Evolutionary conservation across 805 yeast species (phyloP), one percentile per base, ranked within the genome.

Genomic region (Yarrowia sp.): DNA sequence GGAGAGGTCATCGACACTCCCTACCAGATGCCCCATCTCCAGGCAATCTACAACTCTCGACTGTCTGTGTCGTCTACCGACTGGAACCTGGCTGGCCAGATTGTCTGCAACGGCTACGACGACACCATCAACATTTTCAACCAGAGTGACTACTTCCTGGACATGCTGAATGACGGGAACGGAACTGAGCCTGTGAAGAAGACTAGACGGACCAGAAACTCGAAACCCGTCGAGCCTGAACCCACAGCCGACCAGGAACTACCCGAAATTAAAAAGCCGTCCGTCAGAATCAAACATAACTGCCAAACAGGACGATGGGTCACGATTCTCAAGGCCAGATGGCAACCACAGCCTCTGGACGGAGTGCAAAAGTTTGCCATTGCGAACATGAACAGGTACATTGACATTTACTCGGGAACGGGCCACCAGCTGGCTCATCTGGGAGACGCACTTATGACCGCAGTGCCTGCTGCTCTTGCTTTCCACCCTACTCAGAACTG

Each of bases 281-380:
- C 82, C 38, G 83, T 85, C 36, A 85, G 86, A 10, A 82, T 94
- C 63, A 85, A 85, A 69, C 99, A 95, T 76, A 95, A 95, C 75
- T 95, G 99, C 79, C 97, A 94, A 77, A 90, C 97, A 0, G 99
- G 99, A 0, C 82, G 97, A 72, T 94, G 99, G 99, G 97, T 95
- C 0, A 88, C 97, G 0, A 94, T 94, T 58, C 80, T 94, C 69
- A 92, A 94, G 73, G 87, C 97, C 0, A 84, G 87, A 74, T 94
- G 98, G 96, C 98, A 95, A 70, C 77, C 79, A 1, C 79, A 83
- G 41, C 96, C 97, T 0, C 75, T 73, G 8, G 97, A 92, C 75
- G 86, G 87, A 0, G 82, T 85, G 40, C 90, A 92, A 72, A 92
- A 94, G 74, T 92, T 95, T 78, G 90, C 89, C 16, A 94, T 94